Evolutionary conservation across 352 stramenopile species (phyloP).

Genomic region (Phytophthora melonis): DNA sequence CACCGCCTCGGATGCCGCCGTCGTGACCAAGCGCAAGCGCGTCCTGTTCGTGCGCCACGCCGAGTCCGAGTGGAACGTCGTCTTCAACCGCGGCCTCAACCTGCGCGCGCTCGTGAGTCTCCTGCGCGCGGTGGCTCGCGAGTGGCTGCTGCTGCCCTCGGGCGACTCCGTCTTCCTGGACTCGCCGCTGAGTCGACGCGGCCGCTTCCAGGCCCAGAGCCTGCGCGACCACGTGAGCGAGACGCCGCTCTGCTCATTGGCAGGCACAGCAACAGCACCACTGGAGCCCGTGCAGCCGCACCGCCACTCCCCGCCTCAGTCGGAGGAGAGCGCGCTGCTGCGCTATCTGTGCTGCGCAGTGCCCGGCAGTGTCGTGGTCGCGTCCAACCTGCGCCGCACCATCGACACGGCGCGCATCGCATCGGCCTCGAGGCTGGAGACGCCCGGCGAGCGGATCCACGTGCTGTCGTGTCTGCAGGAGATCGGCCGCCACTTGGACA

Average conservation of each 20-base stretch:
- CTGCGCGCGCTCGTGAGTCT: slow-evolving; percentile 55
- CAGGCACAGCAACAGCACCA: background rate
- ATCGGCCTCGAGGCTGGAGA: slow-evolving; percentile 67
- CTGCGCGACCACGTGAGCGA: slow-evolving; percentile 60
- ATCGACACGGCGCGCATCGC: slow-evolving; percentile 86
- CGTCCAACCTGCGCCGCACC: slow-evolving; percentile 77
- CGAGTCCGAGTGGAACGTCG: slow-evolving; percentile 90
- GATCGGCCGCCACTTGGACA: slow-evolving; percentile 88
- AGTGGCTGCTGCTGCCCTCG: slow-evolving; percentile 77
- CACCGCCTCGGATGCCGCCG: background rate
- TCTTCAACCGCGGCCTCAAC: slow-evolving; percentile 86
- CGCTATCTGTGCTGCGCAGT: slow-evolving; percentile 57
- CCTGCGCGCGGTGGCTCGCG: slow-evolving; percentile 59
- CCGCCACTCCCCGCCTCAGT: slow-evolving; percentile 23
- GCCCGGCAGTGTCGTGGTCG: slow-evolving; percentile 68
- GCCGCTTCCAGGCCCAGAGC: slow-evolving; percentile 63
- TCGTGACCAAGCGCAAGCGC: slow-evolving; percentile 54
- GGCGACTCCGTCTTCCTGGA: slow-evolving; percentile 86
- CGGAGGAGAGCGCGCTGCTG: slow-evolving; percentile 43
- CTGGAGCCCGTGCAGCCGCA: background rate
- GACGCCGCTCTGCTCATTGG: slow-evolving; percentile 17
- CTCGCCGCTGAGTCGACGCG: slow-evolving; percentile 77
- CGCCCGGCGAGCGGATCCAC: slow-evolving; percentile 70
- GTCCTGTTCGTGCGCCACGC: slow-evolving; percentile 89
- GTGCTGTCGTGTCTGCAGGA: slow-evolving; percentile 88